These are phyloP conservation scores for Margaritispora aquatica DNA, from an alignment of 495 filamentous ascomycete genomes.

Conservation along the genomic window DNA sequence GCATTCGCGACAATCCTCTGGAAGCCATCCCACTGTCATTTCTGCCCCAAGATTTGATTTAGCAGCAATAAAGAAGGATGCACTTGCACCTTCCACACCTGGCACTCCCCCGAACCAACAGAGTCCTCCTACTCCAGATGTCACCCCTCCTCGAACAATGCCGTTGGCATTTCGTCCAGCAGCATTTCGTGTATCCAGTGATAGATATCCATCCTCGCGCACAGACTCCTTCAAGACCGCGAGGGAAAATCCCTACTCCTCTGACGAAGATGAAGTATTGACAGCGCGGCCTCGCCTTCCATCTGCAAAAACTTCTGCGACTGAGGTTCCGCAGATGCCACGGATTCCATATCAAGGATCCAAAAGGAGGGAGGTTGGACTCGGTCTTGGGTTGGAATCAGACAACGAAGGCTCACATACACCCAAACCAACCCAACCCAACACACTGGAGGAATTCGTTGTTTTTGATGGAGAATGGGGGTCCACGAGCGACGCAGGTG, in stretches of 20 bases:
- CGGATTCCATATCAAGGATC: constrained; percentile 23
- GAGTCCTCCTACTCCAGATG: constrained; percentile 68
- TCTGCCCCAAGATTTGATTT: constrained; percentile 29
- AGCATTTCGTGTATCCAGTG: too few species aligned
- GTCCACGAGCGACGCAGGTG: constrained; percentile 25
- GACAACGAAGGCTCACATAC: constrained; percentile 25
- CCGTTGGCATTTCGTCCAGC: constrained; percentile 34
- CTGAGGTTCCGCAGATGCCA: constrained; percentile 27
- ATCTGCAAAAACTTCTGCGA: constrained; percentile 37
- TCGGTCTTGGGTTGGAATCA: constrained; percentile 45
- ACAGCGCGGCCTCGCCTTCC: constrained; percentile 42
- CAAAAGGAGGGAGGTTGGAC: constrained; percentile 34
- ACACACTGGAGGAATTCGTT: constrained; percentile 32
- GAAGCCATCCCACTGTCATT: constrained; percentile 30
- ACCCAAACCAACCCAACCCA: constrained; percentile 6
- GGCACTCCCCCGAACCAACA: constrained; percentile 55
- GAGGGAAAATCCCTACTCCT: constrained; percentile 51
- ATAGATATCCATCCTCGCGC: constrained; percentile 47
- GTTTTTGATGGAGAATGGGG: constrained; percentile 45
- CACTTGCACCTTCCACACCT: constrained; percentile 30
- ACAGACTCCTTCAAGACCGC: constrained; percentile 72
- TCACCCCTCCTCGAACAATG: constrained; percentile 55
- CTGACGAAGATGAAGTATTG: constrained; percentile 48
- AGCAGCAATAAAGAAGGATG: constrained; percentile 24
- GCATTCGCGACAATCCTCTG: constrained; percentile 45